These are phyloP conservation scores for Colletotrichum cereale DNA, from an alignment of 2,329 filamentous ascomycete species.

Conservation along the genomic window DNA sequence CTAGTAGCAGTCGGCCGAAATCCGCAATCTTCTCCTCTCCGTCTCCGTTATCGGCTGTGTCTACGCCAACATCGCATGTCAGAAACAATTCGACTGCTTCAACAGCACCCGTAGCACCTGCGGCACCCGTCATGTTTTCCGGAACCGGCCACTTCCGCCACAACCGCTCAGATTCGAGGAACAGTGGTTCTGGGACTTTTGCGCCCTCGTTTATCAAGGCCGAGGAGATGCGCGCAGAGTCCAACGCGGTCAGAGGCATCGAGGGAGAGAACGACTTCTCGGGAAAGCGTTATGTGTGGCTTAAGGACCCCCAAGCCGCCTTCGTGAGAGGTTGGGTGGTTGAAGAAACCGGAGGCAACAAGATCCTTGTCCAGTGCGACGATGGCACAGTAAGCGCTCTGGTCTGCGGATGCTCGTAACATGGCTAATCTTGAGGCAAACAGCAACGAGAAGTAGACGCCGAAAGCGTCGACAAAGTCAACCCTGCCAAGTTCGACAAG, in stretches of 20 bases:
- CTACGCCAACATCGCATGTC: conserved; percentile 66
- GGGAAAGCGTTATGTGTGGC: conserved; percentile 97
- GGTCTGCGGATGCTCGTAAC: not conserved
- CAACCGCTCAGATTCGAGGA: conserved; percentile 71
- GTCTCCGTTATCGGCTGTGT: conserved; percentile 54
- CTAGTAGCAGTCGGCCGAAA: conserved; percentile 73
- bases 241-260: conserved; percentile 76
- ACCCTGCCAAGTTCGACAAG: conserved; percentile 99
- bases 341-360: conserved; percentile 78
- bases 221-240: conserved; percentile 75
- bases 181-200: conserved; percentile 83
- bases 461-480: conserved; percentile 97
- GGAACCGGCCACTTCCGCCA: conserved; percentile 54
- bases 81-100: conserved; percentile 77
- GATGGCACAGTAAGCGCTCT: conserved; percentile 81
- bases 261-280: conserved; percentile 99
- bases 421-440: conserved; percentile 40
- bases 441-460: conserved; percentile 88
- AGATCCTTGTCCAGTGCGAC: conserved; percentile 89
- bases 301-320: conserved; percentile 86
- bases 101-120: conserved; percentile 56
- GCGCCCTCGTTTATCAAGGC: conserved; percentile 96
- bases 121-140: conserved; percentile 55
- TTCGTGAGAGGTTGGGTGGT: conserved; percentile 95
- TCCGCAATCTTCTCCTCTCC: conserved; percentile 80